Evolutionary conservation across 2,329 filamentous ascomycete species (phyloP), one percentile per base, ranked within the genome.

Genomic region (Emergomyces africanus): DNA sequence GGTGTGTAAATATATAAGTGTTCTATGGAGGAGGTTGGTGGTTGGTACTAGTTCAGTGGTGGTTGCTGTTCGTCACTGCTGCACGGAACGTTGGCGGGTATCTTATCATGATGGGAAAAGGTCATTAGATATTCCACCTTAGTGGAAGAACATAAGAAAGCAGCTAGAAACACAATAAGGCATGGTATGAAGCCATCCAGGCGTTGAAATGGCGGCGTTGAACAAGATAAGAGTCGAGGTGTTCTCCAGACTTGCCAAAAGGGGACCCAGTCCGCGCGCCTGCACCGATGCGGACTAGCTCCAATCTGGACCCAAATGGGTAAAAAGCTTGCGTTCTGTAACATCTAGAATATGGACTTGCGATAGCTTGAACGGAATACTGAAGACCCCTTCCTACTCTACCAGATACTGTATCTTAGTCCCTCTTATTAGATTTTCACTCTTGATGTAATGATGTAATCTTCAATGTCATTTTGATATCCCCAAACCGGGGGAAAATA

Each of bases 41-140:
- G 35, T 3, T 30, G 30, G 30, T n/a, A n/a, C 30, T 48, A n/a
- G 33, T 58, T 25, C 25, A 54, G 35, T 15, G 5, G 57, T 23
- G 44, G 37, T 23, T 53, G 46, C 5, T 51, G 57, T 42, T 53
- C 18, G 57, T 51, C 48, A 58, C 46, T 58, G 53, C 44, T 58
- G 53, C 33, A 33, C 30, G 15, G 46, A 15, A 39, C 50, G 33
- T 54, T 10, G 14, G 48, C 4, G 48, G 57, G 57, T 53, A 53
- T 58, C 42, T 37, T 58, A 50, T 58, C 57, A 58, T 58, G 48
- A 44, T 58, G 46, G 15, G 51, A 33, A 25, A 15, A 1, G 37
- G 48, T 15, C 35, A 15, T 25, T 23, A 25, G 42, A 37, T 25
- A 53, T 12, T 56, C 14, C 14, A n/a, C 42, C n/a, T 25, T 20